A percentile compares a stretch with the other conserved stretches of the same genome.
Conservation (phyloP, 1,139 yeast species). For the Groenewaldozyma sp. region DNA sequence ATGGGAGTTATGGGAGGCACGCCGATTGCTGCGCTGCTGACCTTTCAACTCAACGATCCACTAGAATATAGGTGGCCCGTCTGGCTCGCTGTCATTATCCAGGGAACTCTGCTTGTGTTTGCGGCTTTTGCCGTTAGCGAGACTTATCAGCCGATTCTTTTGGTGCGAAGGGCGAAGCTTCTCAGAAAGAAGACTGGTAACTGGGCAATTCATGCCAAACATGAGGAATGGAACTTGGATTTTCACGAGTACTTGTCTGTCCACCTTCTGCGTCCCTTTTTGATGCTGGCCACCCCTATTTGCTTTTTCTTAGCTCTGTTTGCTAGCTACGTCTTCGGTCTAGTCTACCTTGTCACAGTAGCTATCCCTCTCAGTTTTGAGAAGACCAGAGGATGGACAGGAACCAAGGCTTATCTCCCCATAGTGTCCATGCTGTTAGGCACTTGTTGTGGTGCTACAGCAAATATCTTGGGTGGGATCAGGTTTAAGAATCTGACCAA, state of each 20-base stretch:
- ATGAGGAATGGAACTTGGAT: constrained; percentile 37
- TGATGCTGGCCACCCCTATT: constrained; percentile 39
- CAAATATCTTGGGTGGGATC: constrained; percentile 31
- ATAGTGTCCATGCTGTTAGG: constrained; percentile 50
- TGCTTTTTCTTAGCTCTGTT: constrained; percentile 35
- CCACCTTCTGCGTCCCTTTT: constrained; percentile 37
- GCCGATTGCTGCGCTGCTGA: constrained; percentile 54
- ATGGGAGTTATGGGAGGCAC: constrained; percentile 71
- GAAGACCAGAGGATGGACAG: constrained; percentile 30
- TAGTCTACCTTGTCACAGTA: constrained; percentile 35
- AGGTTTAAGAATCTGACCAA: constrained; percentile 30
- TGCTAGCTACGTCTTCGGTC: constrained; percentile 40
- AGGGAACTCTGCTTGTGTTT: constrained; percentile 46
- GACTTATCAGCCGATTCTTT: constrained; percentile 60
- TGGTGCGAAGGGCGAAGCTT: constrained; percentile 46
- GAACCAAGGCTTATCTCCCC: constrained; percentile 45
- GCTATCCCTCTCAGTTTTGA: constrained; percentile 32
- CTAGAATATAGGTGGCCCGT: constrained; percentile 47
- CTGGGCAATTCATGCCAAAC: constrained; percentile 35
- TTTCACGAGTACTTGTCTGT: constrained; percentile 31
- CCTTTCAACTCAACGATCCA: constrained; percentile 34
- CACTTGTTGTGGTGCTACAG: constrained; percentile 41
- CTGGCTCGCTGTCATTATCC: constrained; percentile 57
- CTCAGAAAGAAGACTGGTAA: constrained; percentile 54
- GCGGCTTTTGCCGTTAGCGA: constrained; percentile 49